Evolutionary conservation across 2,329 filamentous ascomycete species (phyloP), one percentile per base, ranked within the genome.

Genomic region (Paecilomyces variotii): DNA sequence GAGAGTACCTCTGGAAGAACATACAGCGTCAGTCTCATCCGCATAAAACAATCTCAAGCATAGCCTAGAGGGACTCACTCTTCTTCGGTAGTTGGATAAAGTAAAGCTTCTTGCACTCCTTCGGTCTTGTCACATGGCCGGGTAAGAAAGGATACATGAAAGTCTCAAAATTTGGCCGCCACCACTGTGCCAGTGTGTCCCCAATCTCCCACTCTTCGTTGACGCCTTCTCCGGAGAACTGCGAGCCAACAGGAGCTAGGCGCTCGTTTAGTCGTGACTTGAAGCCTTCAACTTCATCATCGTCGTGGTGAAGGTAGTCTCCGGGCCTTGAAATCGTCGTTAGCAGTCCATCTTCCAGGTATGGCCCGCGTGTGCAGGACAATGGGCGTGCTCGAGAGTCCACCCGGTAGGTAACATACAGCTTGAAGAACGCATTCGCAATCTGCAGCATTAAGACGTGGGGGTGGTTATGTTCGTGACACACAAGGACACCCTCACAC

Each of bases 61-160:
- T 32, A 34, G 55, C 54, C 27, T 9, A 26, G 24, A n/a, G 53
- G 59, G 32, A 85, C 80, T 61, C 82, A 96, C 91, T 97, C 67
- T 88, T 91, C 74, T 91, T 86, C 0, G 94, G 94, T 28, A 99
- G 80, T 73, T 96, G 90, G 64, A 99, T 96, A 62, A 97, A 91
- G 76, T 97, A 99, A 50, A 97, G 82, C 82, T 99, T 99, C 82
- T 99, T 99, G 80, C 93, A 96, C 79, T 99, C 94, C 80, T 99
- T 99, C 6, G 94, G 94, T 56, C 94, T 83, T 19, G 93, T 97
- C 62, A 97, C 91, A 77, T 99, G 94, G 19, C 92, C 91, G 6
- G 94, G 94, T 59, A 97, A 88, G 76, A 97, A 99, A 0, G 94
- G 94, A 74, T 99, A 99, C 91, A 99, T 97, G 81, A 97, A 97